These are phyloP conservation scores for Polychytrium aggregatum DNA, from an alignment of 192 early-diverging fungal species.

Conservation along the genomic window DNA sequence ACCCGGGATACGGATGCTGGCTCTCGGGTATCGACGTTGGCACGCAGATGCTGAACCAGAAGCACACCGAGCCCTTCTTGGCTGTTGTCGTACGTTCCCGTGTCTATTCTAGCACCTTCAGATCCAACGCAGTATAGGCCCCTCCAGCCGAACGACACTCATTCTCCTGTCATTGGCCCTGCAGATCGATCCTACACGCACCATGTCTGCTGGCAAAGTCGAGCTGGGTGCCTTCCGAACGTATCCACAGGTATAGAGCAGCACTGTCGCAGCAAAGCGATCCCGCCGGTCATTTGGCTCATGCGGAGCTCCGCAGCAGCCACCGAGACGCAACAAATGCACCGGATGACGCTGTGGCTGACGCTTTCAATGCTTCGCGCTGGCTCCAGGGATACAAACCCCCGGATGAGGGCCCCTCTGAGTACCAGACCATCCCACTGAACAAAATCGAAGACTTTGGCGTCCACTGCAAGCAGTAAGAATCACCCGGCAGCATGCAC, in stretches of 20 bases:
- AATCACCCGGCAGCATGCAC: too few relatives aligned
- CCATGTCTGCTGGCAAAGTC: constrained; percentile 91
- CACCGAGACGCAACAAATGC: too few relatives aligned
- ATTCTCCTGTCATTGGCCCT: too few relatives aligned
- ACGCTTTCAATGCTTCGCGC: too few relatives aligned
- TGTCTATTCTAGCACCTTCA: background rate
- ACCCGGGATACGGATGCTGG: constrained; percentile 99
- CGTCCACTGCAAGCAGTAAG: constrained; percentile 75
- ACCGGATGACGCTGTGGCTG: too few relatives aligned
- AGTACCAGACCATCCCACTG: constrained; percentile 85
- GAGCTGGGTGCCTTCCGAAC: constrained; percentile 98
- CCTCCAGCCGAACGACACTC: too few relatives aligned
- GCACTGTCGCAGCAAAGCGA: background rate
- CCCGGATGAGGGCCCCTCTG: constrained; percentile 56
- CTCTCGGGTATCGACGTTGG: constrained; percentile 95
- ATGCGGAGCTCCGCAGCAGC: too few relatives aligned
- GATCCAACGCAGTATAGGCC: too few relatives aligned
- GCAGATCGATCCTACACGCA: constrained; percentile 94
- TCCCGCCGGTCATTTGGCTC: too few relatives aligned
- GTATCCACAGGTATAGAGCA: constrained; percentile 63
- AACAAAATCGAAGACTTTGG: constrained; percentile 98
- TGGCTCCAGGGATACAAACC: constrained; percentile 59
- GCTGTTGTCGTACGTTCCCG: constrained; percentile 70
- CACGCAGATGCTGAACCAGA: constrained; percentile 92
- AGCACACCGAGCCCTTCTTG: constrained; percentile 86